Base-by-base conservation (phyloP, 1,284 basidiomycete genomes). In the Inonotus obliquus region DNA sequence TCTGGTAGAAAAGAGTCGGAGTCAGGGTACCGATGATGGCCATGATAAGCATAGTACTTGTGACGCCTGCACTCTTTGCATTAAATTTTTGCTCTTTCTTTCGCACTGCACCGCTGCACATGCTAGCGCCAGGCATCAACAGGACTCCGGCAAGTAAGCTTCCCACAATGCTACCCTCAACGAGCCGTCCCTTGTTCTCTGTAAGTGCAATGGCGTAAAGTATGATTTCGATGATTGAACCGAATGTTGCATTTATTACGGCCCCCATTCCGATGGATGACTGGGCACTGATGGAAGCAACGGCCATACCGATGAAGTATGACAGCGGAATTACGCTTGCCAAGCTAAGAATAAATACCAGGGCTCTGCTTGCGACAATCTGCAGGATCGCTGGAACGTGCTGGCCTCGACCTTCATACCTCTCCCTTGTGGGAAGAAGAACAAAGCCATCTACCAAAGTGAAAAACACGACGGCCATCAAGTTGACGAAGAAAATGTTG, bases 221-320 rank as follows among this genome's bases (percentile, higher is more conserved):
- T 67, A 99, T 84, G 69, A 99, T 93, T 75, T 99, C 97, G 73
- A 99, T 96, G 71, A 99, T 89, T 10, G 94, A 96, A 73, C 97
- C 97, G 69, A 99, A 99, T 0, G 95, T 97, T 0, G 97, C 97
- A 74, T 99, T 99, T 80, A 99, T 99, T 68, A 99, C 96, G 0
- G 97, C 97, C 65, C 97, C 97, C 95, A 99, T 98, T 13, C 97
- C 97, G 66, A 99, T 99, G 14, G 91, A 95, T 0, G 93, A 96
- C 73, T 99, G 97, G 0, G 97, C 96, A 23, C 92, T 95, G 71
- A 99, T 99, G 55, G 93, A 96, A 0, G 97, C 97, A 60, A 99
- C 97, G 1, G 97, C 97, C 97, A 99, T 99, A 23, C 97, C 97
- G 70, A 99, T 98, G 77, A 98, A 99, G 80, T 99, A 99, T 6